These are phyloP conservation scores for Claviceps cyperi DNA, from an alignment of 2,329 filamentous ascomycete species.

Conservation along the genomic window DNA sequence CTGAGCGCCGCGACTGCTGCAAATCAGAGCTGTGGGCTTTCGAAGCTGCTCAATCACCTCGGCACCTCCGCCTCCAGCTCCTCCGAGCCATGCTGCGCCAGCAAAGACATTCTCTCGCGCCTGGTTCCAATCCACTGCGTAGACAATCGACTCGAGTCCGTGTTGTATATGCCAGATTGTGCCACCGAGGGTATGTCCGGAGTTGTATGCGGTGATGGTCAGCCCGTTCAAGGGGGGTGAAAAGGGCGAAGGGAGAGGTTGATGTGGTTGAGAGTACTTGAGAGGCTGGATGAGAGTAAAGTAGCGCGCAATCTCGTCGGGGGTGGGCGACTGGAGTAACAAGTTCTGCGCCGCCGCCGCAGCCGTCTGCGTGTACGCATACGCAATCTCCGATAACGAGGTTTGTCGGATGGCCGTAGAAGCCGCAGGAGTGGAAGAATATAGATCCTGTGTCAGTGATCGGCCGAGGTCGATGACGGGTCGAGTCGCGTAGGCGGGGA, in stretches of 20 bases:
- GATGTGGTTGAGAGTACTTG: conserved; percentile 93
- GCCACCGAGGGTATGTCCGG: conserved; percentile 86
- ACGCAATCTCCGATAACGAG: conserved; percentile 51
- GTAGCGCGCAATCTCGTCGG: conserved; percentile 82
- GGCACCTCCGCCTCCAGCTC: conserved; percentile 62
- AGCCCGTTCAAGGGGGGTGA: conserved; percentile 81
- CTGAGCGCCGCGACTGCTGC: conserved; percentile 71
- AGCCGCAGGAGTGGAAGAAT: conserved; percentile 76
- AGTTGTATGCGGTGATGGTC: conserved; percentile 92
- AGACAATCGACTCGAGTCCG: conserved; percentile 90
- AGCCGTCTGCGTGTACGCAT: conserved; percentile 37
- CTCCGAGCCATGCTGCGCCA: conserved; percentile 85
- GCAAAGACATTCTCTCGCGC: conserved; percentile 90
- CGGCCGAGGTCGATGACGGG: conserved; percentile 89
- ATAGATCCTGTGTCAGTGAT: conserved; percentile 81
- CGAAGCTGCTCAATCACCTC: conserved; percentile 89
- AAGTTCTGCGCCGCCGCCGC: conserved; percentile 38
- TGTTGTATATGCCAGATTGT: conserved; percentile 99
- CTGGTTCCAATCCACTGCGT: conserved; percentile 97
- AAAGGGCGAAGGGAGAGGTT: conserved; percentile 73
- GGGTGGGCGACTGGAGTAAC: conserved; percentile 54
- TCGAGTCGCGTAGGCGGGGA: conserved; percentile 86
- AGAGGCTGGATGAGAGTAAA: conserved; percentile 82
- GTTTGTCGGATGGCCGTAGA: conserved; percentile 65
- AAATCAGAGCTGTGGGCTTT: conserved; percentile 86